phyloP scores from a whole-genome alignment of 2,329 filamentous ascomycete species.

The Pseudopithomyces maydicus region DNA sequence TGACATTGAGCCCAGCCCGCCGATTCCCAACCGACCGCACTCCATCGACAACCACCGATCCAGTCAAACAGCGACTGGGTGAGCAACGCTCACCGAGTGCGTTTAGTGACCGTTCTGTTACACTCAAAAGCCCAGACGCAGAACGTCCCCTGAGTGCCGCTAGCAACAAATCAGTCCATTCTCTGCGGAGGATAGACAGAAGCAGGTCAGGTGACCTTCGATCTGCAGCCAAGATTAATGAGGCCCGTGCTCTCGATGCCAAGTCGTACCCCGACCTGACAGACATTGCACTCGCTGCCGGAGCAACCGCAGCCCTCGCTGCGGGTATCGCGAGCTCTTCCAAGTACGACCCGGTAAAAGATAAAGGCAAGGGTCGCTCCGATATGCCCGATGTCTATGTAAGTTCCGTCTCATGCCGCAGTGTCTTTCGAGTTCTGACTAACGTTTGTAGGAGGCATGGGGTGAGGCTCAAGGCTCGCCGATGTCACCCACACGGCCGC shows the following conservation, averaged over 20 bases:
- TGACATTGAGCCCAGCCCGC: conserved; percentile 42
- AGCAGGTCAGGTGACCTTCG: conserved; percentile 77
- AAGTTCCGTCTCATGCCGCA: conserved; percentile 55
- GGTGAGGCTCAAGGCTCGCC: conserved; percentile 90
- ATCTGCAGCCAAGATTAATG: conserved; percentile 66
- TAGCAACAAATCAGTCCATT: conserved; percentile 65
- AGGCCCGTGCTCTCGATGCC: conserved; percentile 47
- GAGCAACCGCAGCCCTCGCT: conserved; percentile 45
- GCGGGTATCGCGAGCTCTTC: conserved; percentile 57
- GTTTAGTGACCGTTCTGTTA: conserved; percentile 51
- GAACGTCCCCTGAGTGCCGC: conserved; percentile 66
- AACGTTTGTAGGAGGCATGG: conserved; percentile 76
- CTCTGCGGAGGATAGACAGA: conserved; percentile 71
- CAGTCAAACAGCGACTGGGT: conserved; percentile 40
- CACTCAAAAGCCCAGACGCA: conserved; percentile 50
- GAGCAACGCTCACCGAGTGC: conserved; percentile 47
- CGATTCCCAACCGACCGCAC: conserved; percentile 43
- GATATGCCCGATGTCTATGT: conserved; percentile 91
- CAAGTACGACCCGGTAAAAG: conserved; percentile 75
- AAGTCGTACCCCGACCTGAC: conserved; percentile 38
- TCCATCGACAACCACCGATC: conserved; percentile 34
- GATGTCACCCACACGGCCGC: conserved; percentile 88
- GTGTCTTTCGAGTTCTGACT: conserved; percentile 22
- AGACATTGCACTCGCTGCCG: conserved; percentile 39
- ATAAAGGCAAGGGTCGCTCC: conserved; percentile 83